phyloP scores from a whole-genome alignment of 2,329 filamentous ascomycete species.

The Cladophialophora carrionii region DNA sequence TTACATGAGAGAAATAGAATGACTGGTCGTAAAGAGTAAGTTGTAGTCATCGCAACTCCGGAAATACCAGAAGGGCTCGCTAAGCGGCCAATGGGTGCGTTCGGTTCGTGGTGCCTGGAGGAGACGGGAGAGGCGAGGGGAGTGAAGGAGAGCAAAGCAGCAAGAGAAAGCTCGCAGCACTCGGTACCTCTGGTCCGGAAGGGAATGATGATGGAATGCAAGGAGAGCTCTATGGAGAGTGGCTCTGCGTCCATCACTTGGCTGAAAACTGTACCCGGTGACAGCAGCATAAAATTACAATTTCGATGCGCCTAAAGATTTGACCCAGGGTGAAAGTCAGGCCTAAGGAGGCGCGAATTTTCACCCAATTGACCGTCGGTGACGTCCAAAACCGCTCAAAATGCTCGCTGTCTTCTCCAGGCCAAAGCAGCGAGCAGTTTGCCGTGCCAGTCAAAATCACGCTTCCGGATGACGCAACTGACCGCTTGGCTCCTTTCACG shows the following conservation, averaged over 20 bases:
- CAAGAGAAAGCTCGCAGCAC: neutral
- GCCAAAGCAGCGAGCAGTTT: neutral
- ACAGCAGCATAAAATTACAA: neutral
- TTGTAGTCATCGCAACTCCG: constrained; percentile 28
- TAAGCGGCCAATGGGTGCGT: constrained; percentile 10
- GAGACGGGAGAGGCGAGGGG: neutral
- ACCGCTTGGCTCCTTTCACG: neutral
- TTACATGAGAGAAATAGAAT: constrained; percentile 34
- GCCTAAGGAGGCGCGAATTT: neutral
- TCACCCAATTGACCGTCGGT: neutral
- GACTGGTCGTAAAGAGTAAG: constrained; percentile 23
- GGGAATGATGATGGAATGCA: neutral
- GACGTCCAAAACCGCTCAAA: constrained; percentile 14
- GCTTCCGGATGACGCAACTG: neutral
- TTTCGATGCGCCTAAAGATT: neutral
- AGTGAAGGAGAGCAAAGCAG: neutral
- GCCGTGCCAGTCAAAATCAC: neutral
- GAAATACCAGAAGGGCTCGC: constrained; percentile 1
- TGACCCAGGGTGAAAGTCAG: neutral
- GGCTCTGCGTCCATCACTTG: too few species aligned
- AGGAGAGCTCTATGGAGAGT: too few species aligned
- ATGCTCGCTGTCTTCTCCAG: neutral
- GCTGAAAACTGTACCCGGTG: too few species aligned
- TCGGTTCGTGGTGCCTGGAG: neutral
- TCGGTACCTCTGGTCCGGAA: neutral